phyloP scores from a whole-genome alignment of 371 early-diverging fungal genomes.

The Gilbertella persicaria region DNA sequence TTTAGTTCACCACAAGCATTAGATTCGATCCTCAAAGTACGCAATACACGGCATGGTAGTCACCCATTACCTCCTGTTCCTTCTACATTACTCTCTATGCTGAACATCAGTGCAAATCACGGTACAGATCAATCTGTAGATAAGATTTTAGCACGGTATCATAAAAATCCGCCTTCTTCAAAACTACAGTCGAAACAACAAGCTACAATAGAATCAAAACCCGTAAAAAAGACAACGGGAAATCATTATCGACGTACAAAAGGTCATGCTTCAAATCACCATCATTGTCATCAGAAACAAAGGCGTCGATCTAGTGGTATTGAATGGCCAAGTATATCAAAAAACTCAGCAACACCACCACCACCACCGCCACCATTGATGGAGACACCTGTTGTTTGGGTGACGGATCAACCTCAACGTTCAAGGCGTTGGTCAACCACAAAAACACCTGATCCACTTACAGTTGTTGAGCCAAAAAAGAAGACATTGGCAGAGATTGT shows the following conservation, averaged over 20 bases:
- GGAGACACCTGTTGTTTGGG: background rate
- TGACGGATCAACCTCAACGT: conserved; percentile 10
- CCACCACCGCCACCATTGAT: background rate
- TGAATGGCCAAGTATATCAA: conserved; percentile 26
- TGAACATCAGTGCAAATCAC: conserved; percentile 15
- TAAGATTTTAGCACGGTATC: conserved; percentile 25
- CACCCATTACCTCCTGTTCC: conserved; percentile 27
- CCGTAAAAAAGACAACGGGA: background rate
- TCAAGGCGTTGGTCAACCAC: conserved; percentile 25
- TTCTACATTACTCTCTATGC: conserved; percentile 15
- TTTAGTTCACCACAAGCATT: conserved; percentile 29
- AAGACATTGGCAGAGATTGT: conserved; percentile 29
- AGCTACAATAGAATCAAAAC: background rate
- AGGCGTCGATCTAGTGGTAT: conserved; percentile 12
- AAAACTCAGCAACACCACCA: background rate
- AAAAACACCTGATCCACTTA: conserved; percentile 3
- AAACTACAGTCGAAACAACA: background rate
- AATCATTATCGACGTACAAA: background rate
- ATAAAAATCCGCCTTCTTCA: conserved; percentile 6
- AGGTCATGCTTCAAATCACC: conserved; percentile 2
- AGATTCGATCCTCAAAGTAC: conserved; percentile 16
- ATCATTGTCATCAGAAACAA: background rate
- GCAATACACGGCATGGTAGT: conserved; percentile 30
- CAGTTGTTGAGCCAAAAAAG: conserved; percentile 7
- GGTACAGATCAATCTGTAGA: conserved; percentile 22